A percentile compares a stretch with the other conserved stretches of the same genome.
Evolutionary conservation across 2,329 filamentous ascomycete genomes (phyloP).

Genomic region (Aspergillus sp.): DNA sequence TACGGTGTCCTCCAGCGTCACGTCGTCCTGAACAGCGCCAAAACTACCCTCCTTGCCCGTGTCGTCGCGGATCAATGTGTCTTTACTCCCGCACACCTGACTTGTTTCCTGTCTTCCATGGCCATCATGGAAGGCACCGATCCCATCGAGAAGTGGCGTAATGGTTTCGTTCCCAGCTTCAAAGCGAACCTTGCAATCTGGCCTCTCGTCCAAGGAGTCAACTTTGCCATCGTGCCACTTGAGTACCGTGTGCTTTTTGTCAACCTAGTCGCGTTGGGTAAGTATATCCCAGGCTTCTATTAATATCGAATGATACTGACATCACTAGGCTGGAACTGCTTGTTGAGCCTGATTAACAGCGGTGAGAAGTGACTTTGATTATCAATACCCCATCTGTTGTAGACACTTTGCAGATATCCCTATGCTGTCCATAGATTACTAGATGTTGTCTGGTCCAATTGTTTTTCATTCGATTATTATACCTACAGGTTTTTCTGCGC

Average conservation of each 20-base stretch:
- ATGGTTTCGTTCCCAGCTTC: constrained; percentile 70
- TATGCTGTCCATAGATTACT: constrained; percentile 37
- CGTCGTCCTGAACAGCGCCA: constrained; percentile 65
- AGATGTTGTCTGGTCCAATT: constrained; percentile 8
- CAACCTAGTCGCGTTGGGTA: constrained; percentile 74
- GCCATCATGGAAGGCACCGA: constrained; percentile 72
- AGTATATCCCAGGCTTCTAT: constrained; percentile 27
- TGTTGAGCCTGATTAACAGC: constrained; percentile 59
- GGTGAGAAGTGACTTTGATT: constrained; percentile 33
- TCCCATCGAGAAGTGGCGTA: constrained; percentile 68
- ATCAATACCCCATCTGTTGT: too few species aligned
- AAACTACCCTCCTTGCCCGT: constrained; percentile 72
- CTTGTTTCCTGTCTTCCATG: constrained; percentile 80
- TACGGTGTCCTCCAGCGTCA: constrained; percentile 74
- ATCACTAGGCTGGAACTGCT: constrained; percentile 58
- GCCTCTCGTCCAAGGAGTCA: constrained; percentile 80
- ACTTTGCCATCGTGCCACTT: constrained; percentile 84
- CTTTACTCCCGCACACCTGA: constrained; percentile 83
- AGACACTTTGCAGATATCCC: not conserved
- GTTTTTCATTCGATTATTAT: not conserved
- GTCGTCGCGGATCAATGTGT: constrained; percentile 78
- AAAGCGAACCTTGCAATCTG: constrained; percentile 85
- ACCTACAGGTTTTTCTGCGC: not conserved
- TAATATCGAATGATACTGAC: constrained; percentile 16
- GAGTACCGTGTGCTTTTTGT: constrained; percentile 83